These are phyloP conservation scores for Rhododendron ferrugineum DNA, from an alignment of 148 eudicot species.

Conservation along the genomic window DNA sequence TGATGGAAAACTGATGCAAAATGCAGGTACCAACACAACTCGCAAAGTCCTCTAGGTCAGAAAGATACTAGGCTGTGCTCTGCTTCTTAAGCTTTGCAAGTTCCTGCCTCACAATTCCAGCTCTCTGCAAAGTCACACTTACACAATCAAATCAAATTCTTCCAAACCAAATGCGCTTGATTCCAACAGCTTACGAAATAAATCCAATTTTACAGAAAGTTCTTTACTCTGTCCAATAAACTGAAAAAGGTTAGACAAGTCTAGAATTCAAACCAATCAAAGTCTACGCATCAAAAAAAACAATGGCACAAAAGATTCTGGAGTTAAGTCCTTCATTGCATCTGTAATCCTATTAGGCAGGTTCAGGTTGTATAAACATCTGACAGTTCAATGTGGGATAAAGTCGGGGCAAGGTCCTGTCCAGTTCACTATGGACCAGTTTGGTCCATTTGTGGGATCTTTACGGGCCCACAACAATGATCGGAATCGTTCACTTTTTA, in stretches of 20 bases:
- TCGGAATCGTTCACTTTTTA: no score
- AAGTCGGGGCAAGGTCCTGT: no score
- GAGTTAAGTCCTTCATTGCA: background rate
- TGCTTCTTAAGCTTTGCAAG: slow-evolving; percentile 29
- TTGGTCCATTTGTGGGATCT: no score
- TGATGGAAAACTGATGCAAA: background rate
- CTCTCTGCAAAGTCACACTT: slow-evolving; percentile 16
- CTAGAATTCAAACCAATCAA: background rate
- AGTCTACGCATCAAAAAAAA: background rate
- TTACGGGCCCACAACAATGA: no score
- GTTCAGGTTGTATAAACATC: background rate
- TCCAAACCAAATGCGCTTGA: background rate
- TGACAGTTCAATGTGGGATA: background rate
- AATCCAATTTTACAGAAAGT: background rate
- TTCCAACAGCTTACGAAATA: background rate
- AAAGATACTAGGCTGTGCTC: slow-evolving; percentile 14
- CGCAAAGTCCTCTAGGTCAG: background rate
- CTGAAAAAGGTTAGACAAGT: background rate
- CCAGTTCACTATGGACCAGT: no score
- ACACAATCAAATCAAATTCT: background rate
- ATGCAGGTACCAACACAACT: background rate
- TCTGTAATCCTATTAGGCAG: background rate
- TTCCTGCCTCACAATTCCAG: slow-evolving; percentile 24
- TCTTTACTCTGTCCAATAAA: background rate
- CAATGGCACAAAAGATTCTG: background rate